Evolutionary conservation across 106 monocot species (phyloP).

Genomic region (Dendrobium huoshanense): DNA sequence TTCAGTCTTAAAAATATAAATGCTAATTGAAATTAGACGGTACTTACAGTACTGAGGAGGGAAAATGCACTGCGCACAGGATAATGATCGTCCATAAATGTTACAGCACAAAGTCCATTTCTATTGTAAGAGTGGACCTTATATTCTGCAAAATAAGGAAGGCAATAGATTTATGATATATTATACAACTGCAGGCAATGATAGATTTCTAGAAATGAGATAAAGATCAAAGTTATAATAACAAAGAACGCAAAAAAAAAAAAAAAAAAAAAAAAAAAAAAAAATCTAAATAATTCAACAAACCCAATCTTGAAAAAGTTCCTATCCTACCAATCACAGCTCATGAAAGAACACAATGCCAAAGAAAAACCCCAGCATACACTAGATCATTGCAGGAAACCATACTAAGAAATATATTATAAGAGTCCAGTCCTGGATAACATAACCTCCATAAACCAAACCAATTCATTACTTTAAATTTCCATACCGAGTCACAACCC

Average conservation of each 20-base stretch:
- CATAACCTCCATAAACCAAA: too few species aligned
- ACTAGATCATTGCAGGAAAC: neutral
- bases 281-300: neutral
- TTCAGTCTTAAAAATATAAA: neutral
- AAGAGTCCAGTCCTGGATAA: too few species aligned
- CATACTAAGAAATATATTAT: too few species aligned
- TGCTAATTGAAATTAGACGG: neutral
- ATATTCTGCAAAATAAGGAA: slow-evolving; percentile 49
- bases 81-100: slow-evolving; percentile 93
- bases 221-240: neutral
- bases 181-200: neutral
- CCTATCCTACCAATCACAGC: too few species aligned
- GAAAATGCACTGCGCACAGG: slow-evolving; percentile 93
- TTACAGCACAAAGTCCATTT: slow-evolving; percentile 75
- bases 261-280: neutral
- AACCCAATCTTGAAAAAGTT: too few species aligned
- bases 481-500: too few species aligned
- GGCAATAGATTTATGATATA: neutral
- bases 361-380: neutral
- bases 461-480: too few species aligned
- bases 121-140: slow-evolving; percentile 88
- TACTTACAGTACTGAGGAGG: slow-evolving; percentile 72
- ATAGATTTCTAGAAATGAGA: neutral
- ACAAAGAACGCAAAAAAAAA: neutral
- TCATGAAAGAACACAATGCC: neutral